A percentile compares a stretch with the other conserved stretches of the same genome.
These are phyloP conservation scores for Lotus japonicus DNA, from an alignment of 306 rosid genomes.

Conservation along the genomic window DNA sequence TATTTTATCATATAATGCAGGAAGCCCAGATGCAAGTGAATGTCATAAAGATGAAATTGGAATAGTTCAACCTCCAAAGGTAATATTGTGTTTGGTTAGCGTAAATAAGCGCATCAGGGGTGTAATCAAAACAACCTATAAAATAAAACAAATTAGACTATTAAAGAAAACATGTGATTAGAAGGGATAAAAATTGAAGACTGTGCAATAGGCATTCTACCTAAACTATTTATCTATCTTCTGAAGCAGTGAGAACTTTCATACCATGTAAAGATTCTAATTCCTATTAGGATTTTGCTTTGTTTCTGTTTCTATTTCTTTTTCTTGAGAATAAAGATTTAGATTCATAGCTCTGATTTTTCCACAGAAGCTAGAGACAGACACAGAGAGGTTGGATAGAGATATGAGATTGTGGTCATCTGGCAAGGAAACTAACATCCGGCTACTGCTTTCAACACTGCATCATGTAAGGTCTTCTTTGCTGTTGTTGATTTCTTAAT, in stretches of 20 bases:
- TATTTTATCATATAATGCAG: slow-evolving; percentile 33
- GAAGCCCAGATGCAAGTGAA: slow-evolving; percentile 34
- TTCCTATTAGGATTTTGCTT: neutral
- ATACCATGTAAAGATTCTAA: neutral
- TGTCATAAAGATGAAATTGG: slow-evolving; percentile 28
- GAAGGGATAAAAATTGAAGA: neutral
- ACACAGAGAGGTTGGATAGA: slow-evolving; percentile 53
- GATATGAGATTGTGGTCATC: slow-evolving; percentile 78
- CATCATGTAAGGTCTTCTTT: slow-evolving; percentile 51
- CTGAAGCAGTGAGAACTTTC: slow-evolving; percentile 8
- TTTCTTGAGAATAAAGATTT: neutral
- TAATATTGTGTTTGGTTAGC: slow-evolving; percentile 21
- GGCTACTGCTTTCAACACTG: slow-evolving; percentile 71
- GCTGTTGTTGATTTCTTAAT: neutral
- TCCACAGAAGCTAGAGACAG: slow-evolving; percentile 35
- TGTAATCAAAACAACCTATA: too few species aligned
- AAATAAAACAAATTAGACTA: too few species aligned
- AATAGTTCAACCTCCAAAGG: slow-evolving; percentile 48
- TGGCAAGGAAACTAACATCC: slow-evolving; percentile 72
- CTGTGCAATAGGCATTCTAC: neutral
- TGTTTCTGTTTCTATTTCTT: neutral
- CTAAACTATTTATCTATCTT: neutral
- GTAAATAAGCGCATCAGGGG: too few species aligned
- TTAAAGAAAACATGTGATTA: too few species aligned
- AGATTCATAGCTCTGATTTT: slow-evolving; percentile 3